Evolutionary conservation across 176 grass and related monocot genomes (phyloP).

Genomic region (Cenchrus fungigraminus): DNA sequence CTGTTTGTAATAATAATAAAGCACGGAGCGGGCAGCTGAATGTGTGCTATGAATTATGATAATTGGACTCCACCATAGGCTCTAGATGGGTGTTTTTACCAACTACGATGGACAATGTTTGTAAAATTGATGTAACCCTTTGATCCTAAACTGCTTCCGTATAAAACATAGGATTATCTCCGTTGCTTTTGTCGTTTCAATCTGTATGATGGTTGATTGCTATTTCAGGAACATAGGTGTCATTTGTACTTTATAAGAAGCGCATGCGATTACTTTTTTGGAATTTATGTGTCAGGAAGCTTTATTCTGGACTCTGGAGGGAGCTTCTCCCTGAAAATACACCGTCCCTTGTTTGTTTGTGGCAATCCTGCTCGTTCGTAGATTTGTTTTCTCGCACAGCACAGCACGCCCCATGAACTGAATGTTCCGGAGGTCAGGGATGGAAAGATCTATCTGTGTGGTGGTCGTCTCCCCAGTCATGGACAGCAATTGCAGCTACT

Average conservation of each 20-base stretch:
- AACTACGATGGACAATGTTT: neutral
- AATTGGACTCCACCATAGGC: neutral
- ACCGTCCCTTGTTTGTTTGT: too few relatives aligned
- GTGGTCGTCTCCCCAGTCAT: too few relatives aligned
- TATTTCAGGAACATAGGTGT: neutral
- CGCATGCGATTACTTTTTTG: too few relatives aligned
- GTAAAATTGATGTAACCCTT: slow-evolving; percentile 12
- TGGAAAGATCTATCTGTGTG: too few relatives aligned
- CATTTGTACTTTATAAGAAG: neutral
- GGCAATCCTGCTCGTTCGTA: too few relatives aligned
- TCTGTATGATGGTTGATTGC: neutral
- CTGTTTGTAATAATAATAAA: slow-evolving; percentile 37
- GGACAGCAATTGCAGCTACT: neutral
- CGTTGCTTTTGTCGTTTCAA: neutral
- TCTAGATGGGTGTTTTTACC: slow-evolving; percentile 11
- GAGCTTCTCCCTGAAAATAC: too few relatives aligned
- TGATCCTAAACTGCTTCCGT: slow-evolving; percentile 6
- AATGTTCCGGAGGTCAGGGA: too few relatives aligned
- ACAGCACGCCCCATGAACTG: too few relatives aligned
- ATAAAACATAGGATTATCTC: neutral
- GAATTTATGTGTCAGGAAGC: too few relatives aligned
- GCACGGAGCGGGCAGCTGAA: slow-evolving; percentile 29
- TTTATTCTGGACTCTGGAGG: too few relatives aligned
- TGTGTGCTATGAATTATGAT: neutral
- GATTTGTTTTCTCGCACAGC: too few relatives aligned